A percentile compares a stretch with the other conserved stretches of the same genome.
Conservation (phyloP, 1,139 yeast species). For the Hyphopichia fennica region DNA sequence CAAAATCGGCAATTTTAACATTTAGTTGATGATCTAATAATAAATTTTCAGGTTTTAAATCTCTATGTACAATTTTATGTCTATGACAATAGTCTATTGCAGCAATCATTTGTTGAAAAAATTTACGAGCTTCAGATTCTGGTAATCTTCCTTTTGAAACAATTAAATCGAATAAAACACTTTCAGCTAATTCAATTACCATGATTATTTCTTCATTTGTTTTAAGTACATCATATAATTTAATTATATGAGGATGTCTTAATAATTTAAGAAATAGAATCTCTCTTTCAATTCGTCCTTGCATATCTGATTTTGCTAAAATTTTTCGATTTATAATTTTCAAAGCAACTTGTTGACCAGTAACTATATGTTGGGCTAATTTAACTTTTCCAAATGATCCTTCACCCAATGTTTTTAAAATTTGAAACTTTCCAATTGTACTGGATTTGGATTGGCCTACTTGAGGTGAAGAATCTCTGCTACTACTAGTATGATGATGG, state of each 20-base stretch:
- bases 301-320: conserved; percentile 95
- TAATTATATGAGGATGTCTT: conserved; percentile 96
- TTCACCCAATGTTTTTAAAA: conserved; percentile 91
- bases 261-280: conserved; percentile 84
- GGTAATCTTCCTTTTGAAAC: conserved; percentile 95
- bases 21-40: conserved; percentile 85
- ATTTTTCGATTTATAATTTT: conserved; percentile 94
- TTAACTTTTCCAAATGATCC: conserved; percentile 98
- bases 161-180: conserved; percentile 92
- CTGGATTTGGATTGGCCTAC: conserved; percentile 17
- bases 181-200: conserved; percentile 97
- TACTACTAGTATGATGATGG: conserved; percentile 6
- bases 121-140: conserved; percentile 89
- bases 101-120: conserved; percentile 94
- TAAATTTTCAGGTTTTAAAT: conserved; percentile 27
- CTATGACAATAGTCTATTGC: conserved; percentile 98
- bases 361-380: conserved; percentile 87
- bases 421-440: conserved; percentile 88
- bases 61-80: conserved; percentile 96
- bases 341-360: conserved; percentile 92
- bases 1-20: conserved; percentile 98
- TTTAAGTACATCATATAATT: conserved; percentile 92
- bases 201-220: conserved; percentile 94
- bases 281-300: conserved; percentile 93
- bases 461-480: too few species aligned